A percentile compares a stretch with the other conserved stretches of the same genome.
Conservation (phyloP, 148 eudicot genomes). For the Cornus kousa region DNA sequence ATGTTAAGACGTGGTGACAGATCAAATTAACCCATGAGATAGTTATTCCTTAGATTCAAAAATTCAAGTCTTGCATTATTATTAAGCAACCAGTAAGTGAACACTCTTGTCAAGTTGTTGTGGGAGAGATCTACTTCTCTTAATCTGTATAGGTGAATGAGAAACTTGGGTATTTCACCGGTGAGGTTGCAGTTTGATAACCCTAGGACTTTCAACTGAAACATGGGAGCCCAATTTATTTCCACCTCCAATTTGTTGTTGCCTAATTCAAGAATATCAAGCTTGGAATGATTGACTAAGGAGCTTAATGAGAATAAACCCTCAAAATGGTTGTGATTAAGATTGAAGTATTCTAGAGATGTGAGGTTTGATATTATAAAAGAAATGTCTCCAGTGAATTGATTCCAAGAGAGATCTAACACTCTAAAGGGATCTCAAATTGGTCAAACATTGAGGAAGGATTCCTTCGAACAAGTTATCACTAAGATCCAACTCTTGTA, state of each 20-base stretch:
- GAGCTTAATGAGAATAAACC: not conserved
- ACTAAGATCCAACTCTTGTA: not conserved
- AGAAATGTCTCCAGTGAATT: not conserved
- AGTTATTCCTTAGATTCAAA: not conserved
- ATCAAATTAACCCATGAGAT: no score
- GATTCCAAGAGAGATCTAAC: not conserved
- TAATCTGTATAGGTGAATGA: not conserved
- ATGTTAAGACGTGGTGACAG: not conserved
- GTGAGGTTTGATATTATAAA: not conserved
- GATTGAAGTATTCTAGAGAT: not conserved
- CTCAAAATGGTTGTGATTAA: not conserved
- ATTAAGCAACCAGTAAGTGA: not conserved
- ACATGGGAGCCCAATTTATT: not conserved
- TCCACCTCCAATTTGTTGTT: not conserved
- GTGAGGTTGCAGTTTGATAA: not conserved
- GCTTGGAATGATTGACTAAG: not conserved
- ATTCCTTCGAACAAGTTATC: not conserved
- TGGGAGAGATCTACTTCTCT: not conserved
- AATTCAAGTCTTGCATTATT: conserved; percentile 1
- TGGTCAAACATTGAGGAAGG: not conserved
- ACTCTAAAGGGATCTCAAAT: not conserved
- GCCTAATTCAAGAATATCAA: not conserved
- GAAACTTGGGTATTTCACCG: not conserved
- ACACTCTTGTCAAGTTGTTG: not conserved
- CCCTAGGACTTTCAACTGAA: not conserved